Conservation (phyloP, 2,329 filamentous ascomycete genomes). For the Cercospora berteroae region DNA sequence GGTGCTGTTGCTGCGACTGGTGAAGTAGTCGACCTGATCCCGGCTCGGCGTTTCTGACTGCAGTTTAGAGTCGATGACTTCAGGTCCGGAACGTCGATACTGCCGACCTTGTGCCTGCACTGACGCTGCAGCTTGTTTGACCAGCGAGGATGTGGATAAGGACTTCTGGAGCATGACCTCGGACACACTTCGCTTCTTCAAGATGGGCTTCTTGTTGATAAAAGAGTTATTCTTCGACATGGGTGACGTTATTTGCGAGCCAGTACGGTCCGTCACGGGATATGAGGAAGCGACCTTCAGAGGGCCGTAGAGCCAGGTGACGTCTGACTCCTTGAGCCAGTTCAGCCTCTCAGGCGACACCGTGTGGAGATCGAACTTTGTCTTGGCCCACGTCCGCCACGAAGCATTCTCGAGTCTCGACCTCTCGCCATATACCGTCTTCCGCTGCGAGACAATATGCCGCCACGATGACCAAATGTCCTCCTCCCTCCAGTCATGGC, state of each 20-base stretch:
- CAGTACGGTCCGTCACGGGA: slow-evolving; percentile 45
- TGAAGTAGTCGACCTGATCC: slow-evolving; percentile 64
- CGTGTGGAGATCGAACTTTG: slow-evolving; percentile 81
- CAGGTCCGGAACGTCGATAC: slow-evolving; percentile 54
- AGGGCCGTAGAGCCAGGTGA: slow-evolving; percentile 96
- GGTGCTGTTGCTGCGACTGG: slow-evolving; percentile 62
- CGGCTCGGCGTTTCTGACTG: slow-evolving; percentile 60
- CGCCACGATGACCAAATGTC: slow-evolving; percentile 98
- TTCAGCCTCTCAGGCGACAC: slow-evolving; percentile 89
- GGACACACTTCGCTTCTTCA: slow-evolving; percentile 96
- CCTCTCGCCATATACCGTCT: slow-evolving; percentile 71
- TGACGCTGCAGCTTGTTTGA: slow-evolving; percentile 84
- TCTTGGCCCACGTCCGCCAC: slow-evolving; percentile 95
- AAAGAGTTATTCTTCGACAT: slow-evolving; percentile 66
- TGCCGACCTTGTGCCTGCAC: slow-evolving; percentile 72
- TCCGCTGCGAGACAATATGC: slow-evolving; percentile 78
- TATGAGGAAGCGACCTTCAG: slow-evolving; percentile 69
- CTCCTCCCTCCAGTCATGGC: slow-evolving; percentile 89
- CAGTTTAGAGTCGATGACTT: slow-evolving; percentile 65
- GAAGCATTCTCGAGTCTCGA: slow-evolving; percentile 89
- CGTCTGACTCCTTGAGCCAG: slow-evolving; percentile 96
- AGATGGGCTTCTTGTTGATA: slow-evolving; percentile 80
- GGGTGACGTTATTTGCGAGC: slow-evolving; percentile 52
- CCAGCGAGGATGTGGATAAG: slow-evolving; percentile 78
- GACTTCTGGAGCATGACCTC: slow-evolving; percentile 92